These are phyloP conservation scores for Leucaena leucocephala DNA, from an alignment of 306 rosid genomes.

Conservation along the genomic window DNA sequence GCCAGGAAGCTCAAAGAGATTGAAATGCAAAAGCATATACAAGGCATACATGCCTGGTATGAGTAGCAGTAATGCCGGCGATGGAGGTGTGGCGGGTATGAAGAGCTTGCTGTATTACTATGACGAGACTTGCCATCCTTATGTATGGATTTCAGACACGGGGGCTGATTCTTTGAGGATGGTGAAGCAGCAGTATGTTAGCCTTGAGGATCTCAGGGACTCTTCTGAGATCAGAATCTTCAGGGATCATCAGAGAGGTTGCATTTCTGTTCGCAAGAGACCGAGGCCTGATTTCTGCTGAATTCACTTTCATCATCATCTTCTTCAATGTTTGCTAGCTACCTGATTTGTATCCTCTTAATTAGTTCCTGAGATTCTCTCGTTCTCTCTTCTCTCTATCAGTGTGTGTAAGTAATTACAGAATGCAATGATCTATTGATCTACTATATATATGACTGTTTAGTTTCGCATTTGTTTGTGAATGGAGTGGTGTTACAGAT, in stretches of 20 bases:
- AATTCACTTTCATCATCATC: conserved; percentile 12
- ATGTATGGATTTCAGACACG: conserved; percentile 81
- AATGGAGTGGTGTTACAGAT: conserved; percentile 3
- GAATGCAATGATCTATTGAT: conserved; percentile 9
- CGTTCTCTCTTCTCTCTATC: background rate
- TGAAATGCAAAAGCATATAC: conserved; percentile 83
- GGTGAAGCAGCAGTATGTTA: conserved; percentile 89
- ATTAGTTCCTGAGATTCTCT: background rate
- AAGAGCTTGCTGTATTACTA: conserved; percentile 79
- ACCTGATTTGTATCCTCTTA: too few relatives aligned
- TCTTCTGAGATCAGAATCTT: conserved; percentile 85
- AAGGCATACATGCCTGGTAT: conserved; percentile 75
- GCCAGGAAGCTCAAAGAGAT: conserved; percentile 83
- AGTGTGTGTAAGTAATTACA: conserved; percentile 27
- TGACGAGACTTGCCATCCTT: conserved; percentile 91
- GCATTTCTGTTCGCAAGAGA: conserved; percentile 80
- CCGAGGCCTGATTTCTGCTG: conserved; percentile 79
- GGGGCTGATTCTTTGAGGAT: conserved; percentile 77
- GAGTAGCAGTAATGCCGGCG: conserved; percentile 29
- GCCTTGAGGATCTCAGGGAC: conserved; percentile 86
- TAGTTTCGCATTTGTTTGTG: background rate
- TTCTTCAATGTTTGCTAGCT: background rate
- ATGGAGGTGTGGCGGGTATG: conserved; percentile 40
- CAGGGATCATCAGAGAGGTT: conserved; percentile 87
- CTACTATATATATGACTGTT: background rate